Evolutionary conservation across 139 green algal genomes (phyloP), one percentile per base, ranked within the genome.

Genomic region (Asterochloris sp.): DNA sequence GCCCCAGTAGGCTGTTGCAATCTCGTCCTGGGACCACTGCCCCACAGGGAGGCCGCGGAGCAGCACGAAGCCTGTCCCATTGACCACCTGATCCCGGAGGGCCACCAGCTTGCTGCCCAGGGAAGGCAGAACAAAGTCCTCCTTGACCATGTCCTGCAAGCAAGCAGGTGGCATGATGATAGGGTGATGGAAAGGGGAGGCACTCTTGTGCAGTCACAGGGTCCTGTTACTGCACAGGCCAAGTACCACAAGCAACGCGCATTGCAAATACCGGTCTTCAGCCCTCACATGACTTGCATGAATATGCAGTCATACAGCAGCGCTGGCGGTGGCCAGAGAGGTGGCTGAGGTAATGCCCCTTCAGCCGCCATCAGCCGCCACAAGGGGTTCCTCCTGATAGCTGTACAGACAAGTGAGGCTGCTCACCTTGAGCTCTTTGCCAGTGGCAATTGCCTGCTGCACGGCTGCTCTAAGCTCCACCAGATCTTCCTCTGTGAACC

Each of bases 11-110:
- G 85, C 86, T 10, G 86, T 47, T 29, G 91, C 84, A 0, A 54
- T 81, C 81, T 92, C 63, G 74, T 82, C 69, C 62, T 80, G 71
- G 21, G 73, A 85, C 79, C 84, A 93, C n/a, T 83, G 67, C 62
- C 87, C 38, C 62, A 93, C 91, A 61, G 91, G 89, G 13, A 81
- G 77, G 27, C 88, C 86, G 0, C 88, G 83, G 13, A 93, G 64
- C 28, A 94, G 87, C 19, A 84, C 82, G 82, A 91, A 94, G 71
- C 91, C 91, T 24, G 86, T 83, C 16, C 87, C 91, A 15, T 68
- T 78, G 61, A 89, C 80, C 63, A 90, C 90, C 67, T 89, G 66
- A 24, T 87, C 78, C 13, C 84, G 78, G 17, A 86, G 81, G 0
- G 68, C 75, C n/a, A 82, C 21, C 76, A 91, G 81, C 73, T 83